phyloP scores from a whole-genome alignment of 2,329 filamentous ascomycete genomes.

The Neofusicoccum umdonicola region DNA sequence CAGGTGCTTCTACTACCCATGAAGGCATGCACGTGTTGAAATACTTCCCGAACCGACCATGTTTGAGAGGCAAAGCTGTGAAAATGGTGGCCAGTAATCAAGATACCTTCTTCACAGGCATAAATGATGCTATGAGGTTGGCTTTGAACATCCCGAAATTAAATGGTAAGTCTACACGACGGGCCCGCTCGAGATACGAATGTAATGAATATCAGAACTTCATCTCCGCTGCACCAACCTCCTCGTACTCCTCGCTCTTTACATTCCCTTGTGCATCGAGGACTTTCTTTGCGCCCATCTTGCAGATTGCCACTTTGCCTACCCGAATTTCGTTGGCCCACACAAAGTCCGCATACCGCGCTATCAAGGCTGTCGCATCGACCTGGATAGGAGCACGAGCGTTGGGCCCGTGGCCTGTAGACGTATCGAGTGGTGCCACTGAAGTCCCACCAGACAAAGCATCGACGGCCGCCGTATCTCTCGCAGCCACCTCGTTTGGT shows the following conservation, averaged over 20 bases:
- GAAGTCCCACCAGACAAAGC: not conserved
- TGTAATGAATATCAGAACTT: not conserved
- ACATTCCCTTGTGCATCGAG: not conserved
- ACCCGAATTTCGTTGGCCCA: slow-evolving; percentile 70
- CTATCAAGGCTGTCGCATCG: slow-evolving; percentile 43
- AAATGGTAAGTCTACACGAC: too few species aligned
- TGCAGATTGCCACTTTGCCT: slow-evolving; percentile 74
- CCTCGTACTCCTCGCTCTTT: slow-evolving; percentile 1
- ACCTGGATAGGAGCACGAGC: slow-evolving; percentile 22
- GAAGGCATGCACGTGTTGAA: too few species aligned
- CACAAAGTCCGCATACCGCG: slow-evolving; percentile 60
- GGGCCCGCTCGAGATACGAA: too few species aligned
- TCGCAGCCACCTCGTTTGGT: not conserved
- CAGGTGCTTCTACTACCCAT: too few species aligned
- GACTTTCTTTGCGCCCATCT: slow-evolving; percentile 78
- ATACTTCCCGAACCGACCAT: too few species aligned
- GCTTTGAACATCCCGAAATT: too few species aligned
- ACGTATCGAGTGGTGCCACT: not conserved
- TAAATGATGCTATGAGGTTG: too few species aligned
- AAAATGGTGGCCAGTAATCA: too few species aligned
- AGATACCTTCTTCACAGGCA: too few species aligned
- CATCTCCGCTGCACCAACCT: not conserved
- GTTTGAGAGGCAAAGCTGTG: too few species aligned
- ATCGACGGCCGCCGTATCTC: not conserved
- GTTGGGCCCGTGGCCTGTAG: not conserved